These are phyloP conservation scores for Emergomyces orientalis DNA, from an alignment of 2,329 filamentous ascomycete species.

Conservation along the genomic window DNA sequence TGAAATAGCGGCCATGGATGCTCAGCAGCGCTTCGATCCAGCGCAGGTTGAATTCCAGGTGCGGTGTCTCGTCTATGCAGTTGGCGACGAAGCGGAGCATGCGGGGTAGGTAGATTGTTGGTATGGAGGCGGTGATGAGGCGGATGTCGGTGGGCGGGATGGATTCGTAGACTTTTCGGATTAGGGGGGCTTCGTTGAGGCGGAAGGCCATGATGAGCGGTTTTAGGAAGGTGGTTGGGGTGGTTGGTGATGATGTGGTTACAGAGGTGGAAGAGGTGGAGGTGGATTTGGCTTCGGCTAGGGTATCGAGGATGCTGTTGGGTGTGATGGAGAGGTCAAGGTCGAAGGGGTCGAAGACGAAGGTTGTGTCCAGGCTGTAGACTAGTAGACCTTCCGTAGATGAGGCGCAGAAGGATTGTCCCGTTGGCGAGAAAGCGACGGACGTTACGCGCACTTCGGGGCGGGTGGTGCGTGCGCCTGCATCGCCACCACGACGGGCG, in stretches of 20 bases:
- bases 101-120: conserved; percentile 74
- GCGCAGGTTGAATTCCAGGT: conserved; percentile 86
- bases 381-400: conserved; percentile 90
- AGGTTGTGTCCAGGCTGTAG: conserved; percentile 75
- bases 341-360: conserved; percentile 92
- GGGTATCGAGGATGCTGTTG: conserved; percentile 67
- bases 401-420: conserved; percentile 84
- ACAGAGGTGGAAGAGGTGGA: conserved; percentile 6
- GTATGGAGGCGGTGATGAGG: conserved; percentile 69
- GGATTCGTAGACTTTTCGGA: conserved; percentile 76
- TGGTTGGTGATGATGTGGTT: conserved; percentile 51
- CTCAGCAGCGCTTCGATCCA: conserved; percentile 81
- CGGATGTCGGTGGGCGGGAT: conserved; percentile 66
- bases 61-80: conserved; percentile 80
- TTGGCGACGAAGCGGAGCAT: conserved; percentile 79
- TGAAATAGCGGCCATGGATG: conserved; percentile 75
- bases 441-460: conserved; percentile 78
- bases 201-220: conserved; percentile 96
- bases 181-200: conserved; percentile 73
- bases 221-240: conserved; percentile 59
- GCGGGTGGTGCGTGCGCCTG: conserved; percentile 63
- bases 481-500: conserved; percentile 78
- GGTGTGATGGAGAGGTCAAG: conserved; percentile 91
- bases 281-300: conserved; percentile 40
- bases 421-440: conserved; percentile 80